Base-by-base conservation (phyloP, 768 basidiomycete genomes). In the Leccinum rimulosum region DNA sequence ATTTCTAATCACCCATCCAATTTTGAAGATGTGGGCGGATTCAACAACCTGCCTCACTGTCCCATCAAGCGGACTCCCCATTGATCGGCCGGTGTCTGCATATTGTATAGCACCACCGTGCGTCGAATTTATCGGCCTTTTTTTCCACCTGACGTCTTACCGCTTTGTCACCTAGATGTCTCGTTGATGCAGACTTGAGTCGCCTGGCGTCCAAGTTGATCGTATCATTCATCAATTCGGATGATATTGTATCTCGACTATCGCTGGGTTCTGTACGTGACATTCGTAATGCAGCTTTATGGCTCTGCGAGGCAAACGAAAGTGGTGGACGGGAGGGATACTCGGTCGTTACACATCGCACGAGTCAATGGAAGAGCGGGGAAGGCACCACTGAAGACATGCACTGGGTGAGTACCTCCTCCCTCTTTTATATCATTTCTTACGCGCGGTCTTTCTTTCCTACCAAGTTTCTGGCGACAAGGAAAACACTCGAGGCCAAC, bases 101-200 rank as follows among this genome's bases (percentile, higher is more conserved):
- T 93, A 89, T 67, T 88, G 87, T 66, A 88, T 91, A 70, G 91
- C 84, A 22, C 89, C 91, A 47, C 91, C 91, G 82, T 92, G 74
- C 43, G 86, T 79, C 30, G 3, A 38, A 17, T 47, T 51, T n/a
- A 19, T 36, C 38, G 12, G 1, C 22, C 22, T 28, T 22, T 38
- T 25, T 56, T 50, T 9, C n/a, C 25, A 22, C 2, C 27, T 33
- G 30, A 0, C 15, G 17, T 45, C 58, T 59, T 25, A 56, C 52
- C 53, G 45, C 27, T 57, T 38, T 15, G 45, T 55, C 40, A 6
- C 35, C 27, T 58, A 89, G 88, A 31, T 84, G 88, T 54, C 74
- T 92, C 11, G 76, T 81, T 27, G 87, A 89, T 61, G 75, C 83
- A 1, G 75, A 79, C 15, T 79, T 93, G 17, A 80, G 84, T 56